phyloP scores from a whole-genome alignment of 2,329 filamentous ascomycete species.

The Penicillium polonicum region DNA sequence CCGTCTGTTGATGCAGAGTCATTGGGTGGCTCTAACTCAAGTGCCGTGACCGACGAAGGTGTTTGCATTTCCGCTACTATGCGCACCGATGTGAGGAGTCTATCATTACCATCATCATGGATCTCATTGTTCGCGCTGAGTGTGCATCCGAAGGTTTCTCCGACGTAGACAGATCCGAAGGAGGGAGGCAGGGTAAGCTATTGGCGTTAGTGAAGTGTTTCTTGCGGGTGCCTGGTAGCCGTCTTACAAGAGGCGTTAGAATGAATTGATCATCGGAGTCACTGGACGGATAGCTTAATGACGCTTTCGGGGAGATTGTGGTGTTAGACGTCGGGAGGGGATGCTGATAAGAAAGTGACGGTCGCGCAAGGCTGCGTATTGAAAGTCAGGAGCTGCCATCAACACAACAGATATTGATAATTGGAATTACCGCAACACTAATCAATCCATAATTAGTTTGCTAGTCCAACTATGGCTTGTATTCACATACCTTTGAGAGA shows the following conservation, averaged over 20 bases:
- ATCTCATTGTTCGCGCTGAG: conserved; percentile 93
- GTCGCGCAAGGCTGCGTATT: conserved; percentile 69
- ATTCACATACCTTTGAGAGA: conserved; percentile 64
- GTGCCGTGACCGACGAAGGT: conserved; percentile 67
- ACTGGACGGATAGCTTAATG: conserved; percentile 67
- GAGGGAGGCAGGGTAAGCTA: conserved; percentile 79
- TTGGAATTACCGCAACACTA: conserved; percentile 39
- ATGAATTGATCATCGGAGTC: conserved; percentile 53
- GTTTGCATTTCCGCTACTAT: conserved; percentile 96
- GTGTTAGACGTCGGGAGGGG: conserved; percentile 47
- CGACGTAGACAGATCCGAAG: conserved; percentile 93
- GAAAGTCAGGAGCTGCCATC: conserved; percentile 2
- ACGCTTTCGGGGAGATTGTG: conserved; percentile 60
- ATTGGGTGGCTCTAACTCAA: conserved; percentile 53
- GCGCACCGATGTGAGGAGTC: conserved; percentile 68
- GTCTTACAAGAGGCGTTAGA: conserved; percentile 53
- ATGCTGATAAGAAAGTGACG: conserved; percentile 48
- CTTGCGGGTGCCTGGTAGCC: neutral
- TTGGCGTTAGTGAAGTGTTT: conserved; percentile 13
- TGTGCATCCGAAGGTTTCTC: conserved; percentile 91
- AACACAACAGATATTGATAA: neutral
- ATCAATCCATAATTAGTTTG: conserved; percentile 20
- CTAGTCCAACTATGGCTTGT: neutral
- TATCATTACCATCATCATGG: conserved; percentile 37
- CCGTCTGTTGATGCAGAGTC: conserved; percentile 48